Conservation (phyloP, 257 asterid species). For the Solanum chiquidenum region DNA sequence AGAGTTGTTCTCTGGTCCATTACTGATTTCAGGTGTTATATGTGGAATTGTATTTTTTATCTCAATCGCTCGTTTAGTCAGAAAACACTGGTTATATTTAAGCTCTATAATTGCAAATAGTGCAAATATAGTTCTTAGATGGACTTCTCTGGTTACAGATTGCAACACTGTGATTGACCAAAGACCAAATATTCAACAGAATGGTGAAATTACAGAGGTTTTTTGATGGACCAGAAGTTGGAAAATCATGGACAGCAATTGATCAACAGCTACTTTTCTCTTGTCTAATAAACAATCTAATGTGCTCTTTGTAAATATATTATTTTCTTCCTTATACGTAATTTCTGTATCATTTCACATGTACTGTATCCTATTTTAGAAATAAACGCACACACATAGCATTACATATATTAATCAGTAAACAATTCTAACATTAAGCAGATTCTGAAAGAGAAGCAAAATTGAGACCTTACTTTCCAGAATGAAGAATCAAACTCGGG, state of each 20-base stretch:
- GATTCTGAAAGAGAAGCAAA: neutral
- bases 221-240: neutral
- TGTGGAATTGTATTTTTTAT: slow-evolving; percentile 6
- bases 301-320: neutral
- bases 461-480: slow-evolving; percentile 53
- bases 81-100: neutral
- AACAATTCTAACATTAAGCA: neutral
- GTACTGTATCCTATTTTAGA: too few relatives aligned
- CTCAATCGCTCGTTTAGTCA: neutral
- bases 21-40: slow-evolving; percentile 21
- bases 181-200: neutral
- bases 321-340: neutral
- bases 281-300: neutral
- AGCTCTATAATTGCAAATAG: neutral
- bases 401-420: neutral
- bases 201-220: neutral
- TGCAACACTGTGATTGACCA: neutral
- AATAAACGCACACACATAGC: neutral
- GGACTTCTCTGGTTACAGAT: slow-evolving; percentile 2
- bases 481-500: slow-evolving; percentile 32
- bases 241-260: neutral
- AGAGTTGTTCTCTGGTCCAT: slow-evolving; percentile 29
- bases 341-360: neutral
- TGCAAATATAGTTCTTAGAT: neutral
- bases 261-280: neutral